A percentile compares a stretch with the other conserved stretches of the same genome.
Evolutionary conservation across 371 early-diverging fungal genomes (phyloP).

Genomic region (Mucor ambiguus): DNA sequence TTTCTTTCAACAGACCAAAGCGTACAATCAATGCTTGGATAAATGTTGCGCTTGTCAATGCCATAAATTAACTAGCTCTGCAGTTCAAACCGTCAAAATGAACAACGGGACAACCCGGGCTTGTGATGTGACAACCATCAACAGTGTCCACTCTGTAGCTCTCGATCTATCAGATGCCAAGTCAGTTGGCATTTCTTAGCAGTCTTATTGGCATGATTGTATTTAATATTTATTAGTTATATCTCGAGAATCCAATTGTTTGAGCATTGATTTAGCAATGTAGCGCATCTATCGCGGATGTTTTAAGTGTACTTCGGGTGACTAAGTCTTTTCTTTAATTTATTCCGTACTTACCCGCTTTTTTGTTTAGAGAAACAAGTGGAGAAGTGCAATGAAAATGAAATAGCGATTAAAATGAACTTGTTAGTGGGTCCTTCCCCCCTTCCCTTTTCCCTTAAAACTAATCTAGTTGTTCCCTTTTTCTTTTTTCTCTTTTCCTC

Average conservation of each 20-base stretch:
- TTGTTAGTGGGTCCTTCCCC: constrained; percentile 10
- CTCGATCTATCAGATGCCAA: background rate
- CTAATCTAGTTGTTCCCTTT: constrained; percentile 11
- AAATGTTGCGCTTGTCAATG: background rate
- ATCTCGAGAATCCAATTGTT: background rate
- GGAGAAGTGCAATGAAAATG: background rate
- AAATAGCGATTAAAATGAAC: background rate
- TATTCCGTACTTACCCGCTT: constrained; percentile 37
- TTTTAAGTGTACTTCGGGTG: constrained; percentile 14
- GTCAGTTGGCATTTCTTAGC: background rate
- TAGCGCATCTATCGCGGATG: background rate
- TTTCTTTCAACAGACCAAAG: background rate
- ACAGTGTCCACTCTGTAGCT: background rate
- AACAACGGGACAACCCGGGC: constrained; percentile 9
- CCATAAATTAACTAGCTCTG: background rate
- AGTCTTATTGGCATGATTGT: background rate
- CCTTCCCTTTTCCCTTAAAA: constrained; percentile 8
- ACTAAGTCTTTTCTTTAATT: constrained; percentile 31
- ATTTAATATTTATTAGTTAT: background rate
- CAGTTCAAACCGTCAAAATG: background rate
- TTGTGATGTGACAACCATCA: background rate
- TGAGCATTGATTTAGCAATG: background rate
- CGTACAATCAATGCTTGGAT: background rate
- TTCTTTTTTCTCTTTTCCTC: constrained; percentile 14
- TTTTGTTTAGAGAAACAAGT: constrained; percentile 18